A percentile compares a stretch with the other conserved stretches of the same genome.
phyloP scores from a whole-genome alignment of 441 rosid genomes.

The Adansonia rubrostipa region DNA sequence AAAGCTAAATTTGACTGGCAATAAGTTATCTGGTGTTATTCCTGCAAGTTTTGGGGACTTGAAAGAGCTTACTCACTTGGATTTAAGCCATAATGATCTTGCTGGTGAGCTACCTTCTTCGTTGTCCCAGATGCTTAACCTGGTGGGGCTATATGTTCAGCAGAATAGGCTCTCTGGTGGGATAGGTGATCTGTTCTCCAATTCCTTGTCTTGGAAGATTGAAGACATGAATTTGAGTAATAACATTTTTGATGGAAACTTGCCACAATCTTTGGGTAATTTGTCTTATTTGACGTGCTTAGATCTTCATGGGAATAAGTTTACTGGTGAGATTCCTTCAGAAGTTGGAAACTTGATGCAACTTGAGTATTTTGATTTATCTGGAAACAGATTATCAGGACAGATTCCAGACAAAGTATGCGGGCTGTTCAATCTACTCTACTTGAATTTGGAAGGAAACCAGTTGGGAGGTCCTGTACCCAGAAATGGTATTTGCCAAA shows the following conservation, averaged over 20 bases:
- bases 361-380: conserved; percentile 69
- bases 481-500: conserved; percentile 57
- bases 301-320: conserved; percentile 70
- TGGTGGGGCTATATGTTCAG: conserved; percentile 79
- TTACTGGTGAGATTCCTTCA: conserved; percentile 66
- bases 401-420: conserved; percentile 67
- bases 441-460: conserved; percentile 62
- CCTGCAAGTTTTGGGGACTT: conserved; percentile 73
- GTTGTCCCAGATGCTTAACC: conserved; percentile 63
- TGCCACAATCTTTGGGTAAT: conserved; percentile 69
- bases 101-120: conserved; percentile 68
- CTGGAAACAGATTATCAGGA: conserved; percentile 65
- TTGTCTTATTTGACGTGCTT: conserved; percentile 66
- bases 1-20: conserved; percentile 78
- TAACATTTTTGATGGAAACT: conserved; percentile 53
- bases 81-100: conserved; percentile 73
- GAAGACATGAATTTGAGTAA: conserved; percentile 68
- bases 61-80: conserved; percentile 79
- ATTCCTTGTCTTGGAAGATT: conserved; percentile 65
- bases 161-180: conserved; percentile 65
- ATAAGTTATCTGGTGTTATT: conserved; percentile 58
- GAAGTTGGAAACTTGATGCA: conserved; percentile 73
- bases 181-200: conserved; percentile 47
- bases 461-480: conserved; percentile 70
- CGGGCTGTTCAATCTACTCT: conserved; percentile 41